phyloP scores from a whole-genome alignment of 305 asterid species.

The Euphrasia arctica region DNA sequence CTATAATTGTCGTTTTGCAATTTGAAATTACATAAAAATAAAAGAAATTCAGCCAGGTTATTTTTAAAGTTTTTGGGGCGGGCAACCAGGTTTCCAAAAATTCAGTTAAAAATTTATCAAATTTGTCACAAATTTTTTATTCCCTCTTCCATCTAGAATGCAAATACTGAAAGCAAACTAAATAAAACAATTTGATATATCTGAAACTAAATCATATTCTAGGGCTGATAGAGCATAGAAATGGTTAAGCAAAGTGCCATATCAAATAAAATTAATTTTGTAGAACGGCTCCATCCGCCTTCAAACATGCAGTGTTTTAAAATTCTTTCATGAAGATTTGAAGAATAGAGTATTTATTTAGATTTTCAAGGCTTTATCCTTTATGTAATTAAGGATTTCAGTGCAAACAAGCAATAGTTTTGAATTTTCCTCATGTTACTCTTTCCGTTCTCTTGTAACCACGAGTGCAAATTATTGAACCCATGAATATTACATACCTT shows the following conservation, averaged over 20 bases:
- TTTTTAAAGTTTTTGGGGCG: background rate
- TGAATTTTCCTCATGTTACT: background rate
- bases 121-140: slow-evolving; percentile 11
- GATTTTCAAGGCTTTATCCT: background rate
- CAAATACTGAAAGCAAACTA: slow-evolving; percentile 6
- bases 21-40: background rate
- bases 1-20: slow-evolving; percentile 4
- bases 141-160: background rate
- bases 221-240: slow-evolving; percentile 3
- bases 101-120: background rate
- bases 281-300: background rate
- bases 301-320: slow-evolving; percentile 1
- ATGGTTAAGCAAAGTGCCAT: slow-evolving; percentile 3
- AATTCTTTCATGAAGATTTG: background rate
- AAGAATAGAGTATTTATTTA: background rate
- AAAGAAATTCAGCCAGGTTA: background rate
- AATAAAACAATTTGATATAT: slow-evolving; percentile 1
- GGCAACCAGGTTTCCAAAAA: slow-evolving; percentile 2
- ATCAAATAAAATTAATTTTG: slow-evolving; percentile 5
- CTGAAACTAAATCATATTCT: background rate
- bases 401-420: background rate
- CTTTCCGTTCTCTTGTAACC: slow-evolving; percentile 19
- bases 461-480: slow-evolving; percentile 1
- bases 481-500: slow-evolving; percentile 51
- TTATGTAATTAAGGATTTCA: background rate